Base-by-base conservation (phyloP, 1,284 basidiomycete species). In the Microstroma glucosiphilum region DNA sequence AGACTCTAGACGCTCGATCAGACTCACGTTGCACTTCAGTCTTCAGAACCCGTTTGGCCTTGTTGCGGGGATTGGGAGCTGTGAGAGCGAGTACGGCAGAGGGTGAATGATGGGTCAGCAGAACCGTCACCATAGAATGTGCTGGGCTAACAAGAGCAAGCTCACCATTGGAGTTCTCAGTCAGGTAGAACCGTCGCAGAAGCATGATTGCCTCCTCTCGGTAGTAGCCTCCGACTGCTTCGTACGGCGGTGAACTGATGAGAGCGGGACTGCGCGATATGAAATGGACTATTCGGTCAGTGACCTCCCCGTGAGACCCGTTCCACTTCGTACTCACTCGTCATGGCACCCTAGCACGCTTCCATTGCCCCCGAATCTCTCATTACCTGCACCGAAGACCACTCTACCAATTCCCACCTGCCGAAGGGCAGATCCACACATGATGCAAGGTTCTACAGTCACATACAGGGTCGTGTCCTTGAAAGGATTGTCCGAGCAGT, bases 401-500 rank as follows among this genome's bases (percentile, higher is more conserved):
- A 97, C 94, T 63, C 88, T 85, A 62, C 87, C 86, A 75, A 99
- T 92, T 7, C 94, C 93, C 64, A 94, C 82, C 80, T 98, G 94
- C 57, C 94, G 85, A 55, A 98, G 83, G 6, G 94, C 96, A 30
- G 90, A 91, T 4, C 92, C 91, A 71, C 96, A 99, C 96, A 99
- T 98, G 76, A 98, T 91, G 80, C 96, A 99, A 0, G 96, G 96
- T 81, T 99, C 96, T 59, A 99, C 93, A 0, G 96, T 98, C 60
- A 98, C 96, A 79, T 98, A 99, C 19, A 98, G 86, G 1, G 87
- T 91, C 23, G 91, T 93, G 13, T 85, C 83, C 0, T 84, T 84
- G 49, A 97, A 85, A 2, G 91, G 69, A 58, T 77, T 77, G 59
- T 77, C 74, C 6, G 62, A 68, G 6, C 58, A 58, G 6, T 61